Evolutionary conservation across 352 stramenopile genomes (phyloP).

Genomic region (Globisporangium irregulare): DNA sequence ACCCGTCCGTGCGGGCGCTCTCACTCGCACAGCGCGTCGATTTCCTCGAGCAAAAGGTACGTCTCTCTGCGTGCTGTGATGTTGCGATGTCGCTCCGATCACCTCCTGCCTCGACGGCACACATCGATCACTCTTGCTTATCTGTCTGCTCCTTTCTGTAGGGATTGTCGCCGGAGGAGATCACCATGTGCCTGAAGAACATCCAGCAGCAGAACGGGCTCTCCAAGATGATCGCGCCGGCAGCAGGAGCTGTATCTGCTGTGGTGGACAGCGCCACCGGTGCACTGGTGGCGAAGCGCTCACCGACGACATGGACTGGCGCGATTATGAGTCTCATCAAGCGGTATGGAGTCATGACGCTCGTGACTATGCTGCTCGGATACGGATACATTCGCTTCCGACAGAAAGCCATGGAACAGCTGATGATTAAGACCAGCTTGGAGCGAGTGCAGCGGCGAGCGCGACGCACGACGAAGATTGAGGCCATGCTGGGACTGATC

Average conservation of each 20-base stretch:
- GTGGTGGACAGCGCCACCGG: constrained; percentile 1
- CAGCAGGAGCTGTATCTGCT: constrained; percentile 2
- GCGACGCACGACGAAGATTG: constrained; percentile 22
- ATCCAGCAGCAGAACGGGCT: constrained; percentile 59
- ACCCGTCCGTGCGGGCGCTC: constrained; percentile 55
- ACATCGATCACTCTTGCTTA: neutral
- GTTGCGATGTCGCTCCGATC: neutral
- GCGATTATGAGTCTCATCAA: constrained; percentile 22
- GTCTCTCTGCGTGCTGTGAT: neutral
- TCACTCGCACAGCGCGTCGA: constrained; percentile 70
- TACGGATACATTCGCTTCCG: constrained; percentile 33
- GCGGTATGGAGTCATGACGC: constrained; percentile 30
- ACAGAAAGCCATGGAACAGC: constrained; percentile 25
- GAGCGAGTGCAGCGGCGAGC: constrained; percentile 22
- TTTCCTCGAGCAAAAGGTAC: constrained; percentile 71
- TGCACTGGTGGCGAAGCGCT: neutral
- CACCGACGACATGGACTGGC: constrained; percentile 16
- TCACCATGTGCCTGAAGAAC: constrained; percentile 56
- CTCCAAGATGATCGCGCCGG: constrained; percentile 28
- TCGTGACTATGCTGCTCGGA: constrained; percentile 32
- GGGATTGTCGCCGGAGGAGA: constrained; percentile 61
- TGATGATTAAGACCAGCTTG: constrained; percentile 22
- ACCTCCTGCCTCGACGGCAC: neutral
- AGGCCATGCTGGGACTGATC: constrained; percentile 31
- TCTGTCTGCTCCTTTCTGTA: neutral